Conservation (phyloP, 2,329 filamentous ascomycete species). For the Ceratocystis eucalypticola region DNA sequence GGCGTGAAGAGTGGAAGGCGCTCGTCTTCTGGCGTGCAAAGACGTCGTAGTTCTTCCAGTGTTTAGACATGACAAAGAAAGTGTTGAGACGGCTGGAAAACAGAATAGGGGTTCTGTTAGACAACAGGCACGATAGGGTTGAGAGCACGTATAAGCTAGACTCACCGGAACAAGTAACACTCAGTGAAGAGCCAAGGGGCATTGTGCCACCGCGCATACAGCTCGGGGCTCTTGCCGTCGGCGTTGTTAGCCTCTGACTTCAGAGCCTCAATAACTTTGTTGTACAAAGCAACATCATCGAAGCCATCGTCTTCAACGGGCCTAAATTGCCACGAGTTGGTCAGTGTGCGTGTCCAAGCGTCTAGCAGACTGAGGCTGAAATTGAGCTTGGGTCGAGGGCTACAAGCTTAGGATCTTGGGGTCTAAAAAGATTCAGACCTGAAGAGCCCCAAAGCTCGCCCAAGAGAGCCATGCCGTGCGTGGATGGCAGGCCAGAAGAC, state of each 20-base stretch:
- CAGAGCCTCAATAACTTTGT: constrained; percentile 65
- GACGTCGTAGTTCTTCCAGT: constrained; percentile 85
- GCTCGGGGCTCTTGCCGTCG: constrained; percentile 31
- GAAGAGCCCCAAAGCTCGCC: neutral
- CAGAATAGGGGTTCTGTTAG: neutral
- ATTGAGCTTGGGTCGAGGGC: no score
- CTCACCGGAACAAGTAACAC: constrained; percentile 79
- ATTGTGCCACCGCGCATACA: constrained; percentile 54
- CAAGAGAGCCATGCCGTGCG: neutral
- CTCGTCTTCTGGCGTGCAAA: constrained; percentile 82
- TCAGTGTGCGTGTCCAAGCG: constrained; percentile 7
- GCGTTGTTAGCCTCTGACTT: constrained; percentile 28
- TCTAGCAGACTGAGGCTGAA: neutral
- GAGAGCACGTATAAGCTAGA: constrained; percentile 2
- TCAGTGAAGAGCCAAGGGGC: constrained; percentile 83
- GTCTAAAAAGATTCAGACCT: no score
- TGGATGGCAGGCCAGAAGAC: no score
- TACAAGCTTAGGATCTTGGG: no score
- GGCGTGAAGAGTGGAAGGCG: constrained; percentile 82
- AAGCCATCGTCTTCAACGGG: constrained; percentile 65
- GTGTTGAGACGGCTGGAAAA: constrained; percentile 55
- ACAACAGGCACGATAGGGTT: neutral
- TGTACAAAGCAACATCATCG: constrained; percentile 66
- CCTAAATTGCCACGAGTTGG: constrained; percentile 30
- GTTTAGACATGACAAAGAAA: constrained; percentile 58